These are phyloP conservation scores for Fusarium praegraminearum DNA, from an alignment of 2,329 filamentous ascomycete genomes.

Conservation along the genomic window DNA sequence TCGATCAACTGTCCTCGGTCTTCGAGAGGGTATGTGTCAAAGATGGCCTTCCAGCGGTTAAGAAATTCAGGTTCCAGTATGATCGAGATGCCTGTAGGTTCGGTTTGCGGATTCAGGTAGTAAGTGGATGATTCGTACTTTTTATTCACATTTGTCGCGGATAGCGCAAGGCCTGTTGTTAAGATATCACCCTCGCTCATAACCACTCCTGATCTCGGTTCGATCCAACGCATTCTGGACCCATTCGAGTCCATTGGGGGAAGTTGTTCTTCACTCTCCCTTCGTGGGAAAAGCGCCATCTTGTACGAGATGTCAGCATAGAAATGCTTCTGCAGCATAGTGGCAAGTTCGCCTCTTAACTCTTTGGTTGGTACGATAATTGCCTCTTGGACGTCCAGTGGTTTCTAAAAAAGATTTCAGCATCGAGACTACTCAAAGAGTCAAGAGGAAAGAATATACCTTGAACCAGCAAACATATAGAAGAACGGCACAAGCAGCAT, in stretches of 20 bases:
- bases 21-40: background rate
- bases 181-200: background rate
- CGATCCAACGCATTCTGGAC: background rate
- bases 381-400: background rate
- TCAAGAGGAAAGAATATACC: background rate
- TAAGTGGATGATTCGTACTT: rapidly evolving
- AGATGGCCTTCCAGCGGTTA: background rate
- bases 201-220: rapidly evolving
- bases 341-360: background rate
- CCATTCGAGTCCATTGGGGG: rapidly evolving
- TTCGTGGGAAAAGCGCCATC: background rate
- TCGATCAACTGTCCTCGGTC: rapidly evolving
- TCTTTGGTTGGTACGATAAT: rapidly evolving
- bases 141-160: rapidly evolving
- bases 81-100: rapidly evolving
- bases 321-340: background rate
- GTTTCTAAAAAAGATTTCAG: background rate
- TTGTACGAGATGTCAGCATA: background rate
- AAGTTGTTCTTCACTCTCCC: rapidly evolving
- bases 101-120: background rate
- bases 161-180: background rate
- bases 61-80: background rate
- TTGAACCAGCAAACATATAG: constrained; percentile 1
- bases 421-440: rapidly evolving
- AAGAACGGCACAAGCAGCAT: background rate